Evolutionary conservation across 208 protist species (phyloP), one percentile per base, ranked within the genome.

Genomic region (Leishmania major): DNA sequence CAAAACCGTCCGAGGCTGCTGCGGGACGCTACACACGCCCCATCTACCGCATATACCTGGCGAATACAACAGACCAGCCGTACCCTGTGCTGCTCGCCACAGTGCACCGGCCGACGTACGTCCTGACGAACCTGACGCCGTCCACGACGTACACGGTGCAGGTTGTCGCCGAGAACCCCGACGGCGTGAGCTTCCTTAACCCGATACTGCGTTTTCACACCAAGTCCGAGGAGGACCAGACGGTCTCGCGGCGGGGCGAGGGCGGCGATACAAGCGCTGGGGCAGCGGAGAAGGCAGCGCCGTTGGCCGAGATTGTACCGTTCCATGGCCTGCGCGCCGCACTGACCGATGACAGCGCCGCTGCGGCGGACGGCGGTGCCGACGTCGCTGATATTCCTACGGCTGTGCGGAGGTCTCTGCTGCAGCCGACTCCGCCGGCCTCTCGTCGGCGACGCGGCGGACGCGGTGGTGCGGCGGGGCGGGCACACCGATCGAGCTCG

Each of bases 101-200:
- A 47, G 78, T 84, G 43, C 82, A 88, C 82, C 86, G 80, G 25
- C 77, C 81, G 1, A 88, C 77, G 37, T 88, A 93, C 81, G 85
- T 83, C 2, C 51, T 97, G 40, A 84, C 85, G 8, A 88, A 94
- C 70, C 81, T 98, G 28, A 85, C 80, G 43, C 90, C 95, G 13
- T 82, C 87, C n/a, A 97, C 93, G 35, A 84, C 85, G 69, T 98
- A 98, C 90, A 91, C 86, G 66, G 86, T 93, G 79, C 92, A 96
- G 83, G 82, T 98, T 31, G 92, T 96, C 25, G 94, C 91, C 22
- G 92, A 97, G 87, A 96, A 93, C 81, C 59, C 78, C 22, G 87
- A 94, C 82, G 96, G 96, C 64, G 89, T 96, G 31, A 97, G 94
- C 84, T 95, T 90, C 89, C 77, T 88, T 78, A 98, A 97, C 79